Conservation (phyloP, 768 basidiomycete species). For the Butyriboletus loyo region DNA sequence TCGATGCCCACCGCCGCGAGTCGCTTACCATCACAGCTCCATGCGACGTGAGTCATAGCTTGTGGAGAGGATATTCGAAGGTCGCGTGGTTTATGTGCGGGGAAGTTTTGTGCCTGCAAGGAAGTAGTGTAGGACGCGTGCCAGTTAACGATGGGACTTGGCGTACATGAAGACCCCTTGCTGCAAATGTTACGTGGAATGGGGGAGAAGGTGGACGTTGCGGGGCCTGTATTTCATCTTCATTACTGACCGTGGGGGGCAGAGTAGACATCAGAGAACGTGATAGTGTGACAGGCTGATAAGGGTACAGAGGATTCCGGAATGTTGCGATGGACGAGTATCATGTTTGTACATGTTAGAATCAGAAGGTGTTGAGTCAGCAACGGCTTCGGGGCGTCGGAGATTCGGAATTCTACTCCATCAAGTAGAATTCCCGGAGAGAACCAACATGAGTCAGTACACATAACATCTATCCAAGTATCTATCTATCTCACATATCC, state of each 20-base stretch:
- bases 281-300: not conserved
- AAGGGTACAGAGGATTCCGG: too few species aligned
- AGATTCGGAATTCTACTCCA: too few species aligned
- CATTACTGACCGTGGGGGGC: slow-evolving; percentile 32
- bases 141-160: slow-evolving; percentile 3
- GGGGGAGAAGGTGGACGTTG: slow-evolving; percentile 71
- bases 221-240: slow-evolving; percentile 55
- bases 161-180: slow-evolving; percentile 70
- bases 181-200: slow-evolving; percentile 65
- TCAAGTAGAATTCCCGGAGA: not conserved
- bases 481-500: not conserved
- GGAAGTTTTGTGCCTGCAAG: slow-evolving; percentile 69
- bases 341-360: slow-evolving; percentile 26
- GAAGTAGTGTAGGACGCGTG: slow-evolving; percentile 12
- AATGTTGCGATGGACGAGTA: not conserved
- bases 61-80: slow-evolving; percentile 62
- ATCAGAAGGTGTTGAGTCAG: slow-evolving; percentile 15
- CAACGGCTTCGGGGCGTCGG: not conserved
- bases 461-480: not conserved
- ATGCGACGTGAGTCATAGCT: slow-evolving; percentile 71
- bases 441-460: not conserved
- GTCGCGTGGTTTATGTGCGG: slow-evolving; percentile 77
- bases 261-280: slow-evolving; percentile 23
- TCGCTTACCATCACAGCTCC: slow-evolving; percentile 82
- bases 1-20: slow-evolving; percentile 82